Percentiles rank a stretch among this genome's conserved stretches.
These are phyloP conservation scores for Batrachochytrium dendrobatidis DNA, from an alignment of 371 early-diverging fungal species.

Conservation along the genomic window DNA sequence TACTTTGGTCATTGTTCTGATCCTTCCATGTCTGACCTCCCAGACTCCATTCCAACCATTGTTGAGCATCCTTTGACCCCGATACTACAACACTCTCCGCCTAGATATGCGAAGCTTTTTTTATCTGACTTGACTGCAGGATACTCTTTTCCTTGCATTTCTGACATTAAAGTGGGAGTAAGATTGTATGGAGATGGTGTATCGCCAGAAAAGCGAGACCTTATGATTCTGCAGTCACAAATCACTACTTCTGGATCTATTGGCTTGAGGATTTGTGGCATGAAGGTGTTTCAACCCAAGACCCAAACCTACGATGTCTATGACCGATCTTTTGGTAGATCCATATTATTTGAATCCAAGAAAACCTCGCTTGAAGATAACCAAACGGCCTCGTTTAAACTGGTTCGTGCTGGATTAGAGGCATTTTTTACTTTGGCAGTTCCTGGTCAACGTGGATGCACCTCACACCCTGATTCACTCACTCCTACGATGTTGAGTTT, in stretches of 20 bases:
- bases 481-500: background rate
- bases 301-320: background rate
- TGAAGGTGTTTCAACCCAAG: conserved; percentile 18
- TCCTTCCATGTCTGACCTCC: too few species aligned
- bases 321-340: background rate
- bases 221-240: conserved; percentile 32
- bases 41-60: too few species aligned
- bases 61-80: too few species aligned
- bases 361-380: background rate
- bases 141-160: conserved; percentile 18
- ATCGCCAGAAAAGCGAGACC: conserved; percentile 18
- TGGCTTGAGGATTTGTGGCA: conserved; percentile 38
- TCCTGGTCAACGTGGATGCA: background rate
- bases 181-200: conserved; percentile 35
- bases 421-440: background rate
- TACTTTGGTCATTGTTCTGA: too few species aligned
- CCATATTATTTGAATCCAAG: background rate
- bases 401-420: background rate
- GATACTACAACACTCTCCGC: too few species aligned
- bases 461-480: background rate
- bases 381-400: background rate
- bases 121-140: conserved; percentile 20
- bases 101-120: too few species aligned
- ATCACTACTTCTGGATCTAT: conserved; percentile 29
- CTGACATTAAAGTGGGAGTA: conserved; percentile 38